phyloP scores from a whole-genome alignment of 257 asterid species.

The Ophiorrhiza pumila region DNA sequence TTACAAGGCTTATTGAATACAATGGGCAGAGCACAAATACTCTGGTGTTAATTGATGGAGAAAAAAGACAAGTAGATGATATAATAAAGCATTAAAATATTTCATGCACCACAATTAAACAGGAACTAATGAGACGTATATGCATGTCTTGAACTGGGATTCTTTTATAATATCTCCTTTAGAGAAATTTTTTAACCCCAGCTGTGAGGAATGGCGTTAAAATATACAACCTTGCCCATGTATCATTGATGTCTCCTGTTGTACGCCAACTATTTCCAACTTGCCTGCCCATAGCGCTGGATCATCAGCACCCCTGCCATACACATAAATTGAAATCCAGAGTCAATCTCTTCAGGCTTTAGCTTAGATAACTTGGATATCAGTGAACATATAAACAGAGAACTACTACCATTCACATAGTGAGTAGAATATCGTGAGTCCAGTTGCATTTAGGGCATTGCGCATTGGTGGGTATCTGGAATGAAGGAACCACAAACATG shows the following conservation, averaged over 20 bases:
- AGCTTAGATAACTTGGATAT: conserved; percentile 1
- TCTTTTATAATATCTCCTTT: background rate
- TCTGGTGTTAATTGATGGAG: background rate
- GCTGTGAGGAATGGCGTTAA: conserved; percentile 10
- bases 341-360: conserved; percentile 1
- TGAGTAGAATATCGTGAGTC: conserved; percentile 76
- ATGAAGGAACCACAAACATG: conserved; percentile 4
- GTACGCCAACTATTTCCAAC: conserved; percentile 98
- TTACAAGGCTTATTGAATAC: background rate
- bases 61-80: background rate
- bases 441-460: conserved; percentile 89
- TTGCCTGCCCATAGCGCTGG: conserved; percentile 91
- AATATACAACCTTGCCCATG: conserved; percentile 85
- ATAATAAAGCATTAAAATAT: background rate
- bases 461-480: conserved; percentile 97
- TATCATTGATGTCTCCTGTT: conserved; percentile 82
- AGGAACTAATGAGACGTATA: background rate
- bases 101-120: background rate
- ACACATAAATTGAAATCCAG: conserved; percentile 17
- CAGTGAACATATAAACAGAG: conserved; percentile 11
- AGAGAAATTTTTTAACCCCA: background rate
- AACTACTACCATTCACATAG: conserved; percentile 92
- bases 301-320: conserved; percentile 77
- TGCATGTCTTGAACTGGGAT: background rate
- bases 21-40: background rate